These are phyloP conservation scores for Rhododendron ferrugineum DNA, from an alignment of 148 eudicot species.

Conservation along the genomic window DNA sequence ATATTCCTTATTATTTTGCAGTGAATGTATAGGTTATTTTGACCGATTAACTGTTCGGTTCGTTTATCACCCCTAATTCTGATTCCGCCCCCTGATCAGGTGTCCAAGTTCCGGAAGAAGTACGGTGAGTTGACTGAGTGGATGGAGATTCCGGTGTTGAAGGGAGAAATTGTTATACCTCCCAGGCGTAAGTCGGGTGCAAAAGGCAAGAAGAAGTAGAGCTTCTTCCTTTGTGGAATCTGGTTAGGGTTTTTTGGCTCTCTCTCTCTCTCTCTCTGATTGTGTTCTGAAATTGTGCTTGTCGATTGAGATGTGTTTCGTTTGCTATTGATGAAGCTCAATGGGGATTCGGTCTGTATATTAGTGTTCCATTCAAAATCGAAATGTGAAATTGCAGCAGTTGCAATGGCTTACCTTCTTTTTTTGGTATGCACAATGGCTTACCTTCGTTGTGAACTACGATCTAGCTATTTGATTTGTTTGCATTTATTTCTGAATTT, in stretches of 20 bases:
- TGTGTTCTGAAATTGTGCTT: neutral
- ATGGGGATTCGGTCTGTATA: neutral
- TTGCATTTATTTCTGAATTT: neutral
- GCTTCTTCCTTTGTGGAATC: neutral
- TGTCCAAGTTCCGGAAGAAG: conserved; percentile 78
- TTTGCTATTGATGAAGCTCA: neutral
- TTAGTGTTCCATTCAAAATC: neutral
- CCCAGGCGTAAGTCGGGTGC: conserved; percentile 41
- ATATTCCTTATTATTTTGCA: too few species aligned
- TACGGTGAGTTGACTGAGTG: conserved; percentile 40
- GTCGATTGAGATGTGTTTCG: neutral
- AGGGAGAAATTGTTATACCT: conserved; percentile 79
- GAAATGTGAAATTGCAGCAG: neutral
- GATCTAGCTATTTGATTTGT: neutral
- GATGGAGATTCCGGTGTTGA: conserved; percentile 72
- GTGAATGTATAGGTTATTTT: too few species aligned
- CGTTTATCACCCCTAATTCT: neutral
- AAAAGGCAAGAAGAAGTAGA: conserved; percentile 59
- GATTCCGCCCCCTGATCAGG: conserved; percentile 40
- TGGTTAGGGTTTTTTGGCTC: neutral
- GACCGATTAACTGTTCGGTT: neutral
- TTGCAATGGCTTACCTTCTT: neutral
- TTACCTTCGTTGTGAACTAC: neutral
- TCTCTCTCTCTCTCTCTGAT: neutral
- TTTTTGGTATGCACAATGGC: too few species aligned